Evolutionary conservation across 306 rosid species (phyloP).

Genomic region (Sophora flavescens): DNA sequence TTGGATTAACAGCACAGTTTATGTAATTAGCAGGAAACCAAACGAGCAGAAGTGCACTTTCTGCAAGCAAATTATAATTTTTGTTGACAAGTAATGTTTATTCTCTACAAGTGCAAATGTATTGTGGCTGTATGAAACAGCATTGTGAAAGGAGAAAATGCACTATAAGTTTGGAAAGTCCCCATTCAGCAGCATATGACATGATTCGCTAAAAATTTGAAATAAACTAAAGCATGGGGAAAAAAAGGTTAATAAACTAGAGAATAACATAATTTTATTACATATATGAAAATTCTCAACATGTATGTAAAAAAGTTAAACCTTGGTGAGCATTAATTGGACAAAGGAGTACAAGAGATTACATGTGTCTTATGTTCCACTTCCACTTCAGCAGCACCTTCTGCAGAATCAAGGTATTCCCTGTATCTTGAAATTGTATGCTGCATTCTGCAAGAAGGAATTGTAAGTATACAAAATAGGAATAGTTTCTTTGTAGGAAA

Average conservation of each 20-base stretch:
- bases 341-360: conserved; percentile 31
- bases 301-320: neutral
- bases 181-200: no score
- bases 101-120: no score
- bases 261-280: neutral
- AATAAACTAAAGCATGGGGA: neutral
- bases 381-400: conserved; percentile 27
- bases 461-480: conserved; percentile 22
- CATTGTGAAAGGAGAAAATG: no score
- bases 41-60: no score
- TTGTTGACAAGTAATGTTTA: no score
- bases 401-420: conserved; percentile 69
- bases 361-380: conserved; percentile 72
- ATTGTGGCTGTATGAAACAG: no score
- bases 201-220: neutral
- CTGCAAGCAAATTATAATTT: no score
- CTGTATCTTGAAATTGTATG: conserved; percentile 86
- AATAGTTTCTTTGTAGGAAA: neutral
- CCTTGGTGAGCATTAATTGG: neutral
- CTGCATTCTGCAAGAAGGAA: conserved; percentile 68
- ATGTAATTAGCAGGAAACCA: no score
- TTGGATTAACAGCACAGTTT: no score
- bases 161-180: no score
- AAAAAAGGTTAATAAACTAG: neutral
- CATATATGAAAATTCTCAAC: neutral